Percentiles rank a stretch among this genome's conserved stretches.
Conservation (phyloP, 2,329 filamentous ascomycete species). For the Uncinocarpus reesii region DNA sequence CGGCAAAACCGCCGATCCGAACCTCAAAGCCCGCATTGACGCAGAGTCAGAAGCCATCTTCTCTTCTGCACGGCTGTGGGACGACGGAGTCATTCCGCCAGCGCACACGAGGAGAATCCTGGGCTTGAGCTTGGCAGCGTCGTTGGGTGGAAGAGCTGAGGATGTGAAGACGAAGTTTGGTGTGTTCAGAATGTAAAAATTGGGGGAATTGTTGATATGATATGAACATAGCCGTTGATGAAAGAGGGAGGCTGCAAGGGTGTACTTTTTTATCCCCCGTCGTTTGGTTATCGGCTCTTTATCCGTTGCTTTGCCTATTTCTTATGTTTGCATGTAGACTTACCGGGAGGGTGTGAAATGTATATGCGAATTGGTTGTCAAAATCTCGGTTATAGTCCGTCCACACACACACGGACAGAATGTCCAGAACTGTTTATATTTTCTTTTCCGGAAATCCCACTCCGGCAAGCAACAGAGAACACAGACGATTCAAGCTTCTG, state of each 20-base stretch:
- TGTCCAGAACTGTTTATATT: too few species aligned
- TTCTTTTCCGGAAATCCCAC: neutral
- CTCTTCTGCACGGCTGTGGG: constrained; percentile 83
- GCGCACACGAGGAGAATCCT: constrained; percentile 64
- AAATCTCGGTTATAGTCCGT: too few species aligned
- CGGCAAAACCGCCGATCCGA: constrained; percentile 69
- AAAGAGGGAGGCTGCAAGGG: neutral
- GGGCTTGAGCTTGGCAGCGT: constrained; percentile 60
- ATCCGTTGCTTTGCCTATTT: too few species aligned
- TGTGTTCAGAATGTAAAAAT: constrained; percentile 69
- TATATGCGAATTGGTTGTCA: too few species aligned
- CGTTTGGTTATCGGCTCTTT: neutral
- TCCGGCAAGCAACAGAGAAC: neutral
- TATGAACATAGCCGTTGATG: neutral
- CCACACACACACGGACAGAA: too few species aligned
- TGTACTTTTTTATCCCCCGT: neutral
- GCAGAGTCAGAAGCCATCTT: constrained; percentile 80
- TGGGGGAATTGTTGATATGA: neutral
- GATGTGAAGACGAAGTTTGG: constrained; percentile 59
- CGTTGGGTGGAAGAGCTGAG: constrained; percentile 50
- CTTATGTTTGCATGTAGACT: too few species aligned
- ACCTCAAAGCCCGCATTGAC: constrained; percentile 75
- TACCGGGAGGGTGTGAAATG: too few species aligned
- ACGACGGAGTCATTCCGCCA: constrained; percentile 71
- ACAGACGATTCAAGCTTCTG: neutral